Base-by-base conservation (phyloP, 2,329 filamentous ascomycete species). In the Aspergillus sp. region DNA sequence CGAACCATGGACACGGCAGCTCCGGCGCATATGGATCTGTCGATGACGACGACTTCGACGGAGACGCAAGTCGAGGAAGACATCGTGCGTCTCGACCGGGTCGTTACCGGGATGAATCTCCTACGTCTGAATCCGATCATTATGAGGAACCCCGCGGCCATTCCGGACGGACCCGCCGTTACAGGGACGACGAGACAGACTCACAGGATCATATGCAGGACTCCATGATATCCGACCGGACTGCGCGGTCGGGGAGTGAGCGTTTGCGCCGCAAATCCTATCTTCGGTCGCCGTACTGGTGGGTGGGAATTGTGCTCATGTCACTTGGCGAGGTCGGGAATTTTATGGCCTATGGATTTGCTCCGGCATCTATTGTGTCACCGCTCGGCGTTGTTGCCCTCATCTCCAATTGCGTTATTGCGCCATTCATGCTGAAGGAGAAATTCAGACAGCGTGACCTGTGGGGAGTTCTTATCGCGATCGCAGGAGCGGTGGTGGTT, bases 341-440 rank as follows among this genome's bases (percentile, higher is more conserved):
- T 75, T 99, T 99, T 72, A 80, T 99, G 64, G 95, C 95, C 0
- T 99, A 99, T 72, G 95, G 95, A 23, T 99, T 99, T 74, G 95
- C 95, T 30, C 95, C 95, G 3, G 95, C 95, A 7, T 98, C 95
- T 13, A 97, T 99, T 69, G 95, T 99, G 45, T 97, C 93, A 36
- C 95, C 95, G 0, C 82, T 99, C 5, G 95, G 95, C 9, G 95
- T 99, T n/a, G 95, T 99, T 12, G 95, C 95, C 2, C 82, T 99
- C 63, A 89, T 99, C 49, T 97, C 93, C 48, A 99, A 99, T 78
- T 99, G 95, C 76, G 86, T 99, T 62, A 97, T 99, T 73, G 95
- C 95, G 2, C 95, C 95, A 0, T 88, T 95, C 63, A 88, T 99
- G 82, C 89, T 99, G 66, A 93, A 97, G 72, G 95, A 99, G 78